Evolutionary conservation across 1,139 yeast species (phyloP), one percentile per base, ranked within the genome.

Genomic region (Insectozyma bohioensis): DNA sequence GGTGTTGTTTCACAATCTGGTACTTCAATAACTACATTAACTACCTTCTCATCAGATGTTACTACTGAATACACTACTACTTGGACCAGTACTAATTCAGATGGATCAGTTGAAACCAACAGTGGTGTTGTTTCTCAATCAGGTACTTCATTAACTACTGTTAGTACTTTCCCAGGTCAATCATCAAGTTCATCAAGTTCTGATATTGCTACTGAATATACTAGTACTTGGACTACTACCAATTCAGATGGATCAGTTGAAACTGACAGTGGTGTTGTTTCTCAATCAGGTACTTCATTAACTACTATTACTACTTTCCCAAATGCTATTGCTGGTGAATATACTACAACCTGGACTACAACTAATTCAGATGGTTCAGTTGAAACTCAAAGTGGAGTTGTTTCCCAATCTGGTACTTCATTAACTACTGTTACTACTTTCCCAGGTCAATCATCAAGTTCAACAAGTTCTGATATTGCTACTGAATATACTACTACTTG

Each of bases 401-500:
- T 30, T 13, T 21, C 29, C 7, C 22, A 28, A 17, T 24, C 25
- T 24, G 36, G 28, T 14, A 20, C 24, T 7, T 28, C 28, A 20
- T 33, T 24, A 10, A 32, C 35, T 14, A 28, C 35, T 10, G 20
- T 23, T 10, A 13, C 36, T 14, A 28, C 36, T 3, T 28, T 24
- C 17, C 23, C 27, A 14, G 20, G n/a, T 17, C 25, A 13, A 19
- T 23, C 19, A 21, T 12, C 30, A 10, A 32, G 41, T 6, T 41
- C 50, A 20, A 27, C 36, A 21, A 28, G 42, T 6, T 12, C 19
- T n/a, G 17, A 26, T 11, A 7, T 12, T 28, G 37, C 35, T 44
- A 35, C 53, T 19, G 43, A 42, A n/a, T 47, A 43, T 45, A 46
- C 52, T 17, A 47, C 52, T 5, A 49, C 53, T 5, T 40, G 44